A percentile compares a stretch with the other conserved stretches of the same genome.
Evolutionary conservation across 345 rosid species (phyloP).

Genomic region (Syzygium aqueum): DNA sequence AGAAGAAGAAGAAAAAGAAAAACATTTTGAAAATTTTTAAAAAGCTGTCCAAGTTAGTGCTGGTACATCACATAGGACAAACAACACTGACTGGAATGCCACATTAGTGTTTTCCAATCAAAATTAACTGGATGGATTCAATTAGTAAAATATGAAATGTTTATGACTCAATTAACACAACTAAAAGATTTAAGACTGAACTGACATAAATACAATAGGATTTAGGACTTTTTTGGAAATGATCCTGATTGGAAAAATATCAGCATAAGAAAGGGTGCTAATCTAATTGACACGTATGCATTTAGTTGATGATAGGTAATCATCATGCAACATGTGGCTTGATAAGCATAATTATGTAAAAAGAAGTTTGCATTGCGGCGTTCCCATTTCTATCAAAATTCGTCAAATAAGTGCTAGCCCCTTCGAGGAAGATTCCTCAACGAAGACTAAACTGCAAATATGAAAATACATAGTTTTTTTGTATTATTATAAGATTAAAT

Average conservation of each 20-base stretch:
- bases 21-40: too few relatives aligned
- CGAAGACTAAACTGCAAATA: background rate
- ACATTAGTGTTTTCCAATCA: too few relatives aligned
- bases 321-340: background rate
- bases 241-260: background rate
- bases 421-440: background rate
- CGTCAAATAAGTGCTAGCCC: background rate
- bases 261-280: background rate
- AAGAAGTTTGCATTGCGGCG: background rate
- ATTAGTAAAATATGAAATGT: too few relatives aligned
- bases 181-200: too few relatives aligned
- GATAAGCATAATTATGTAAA: background rate
- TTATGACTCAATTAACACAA: too few relatives aligned
- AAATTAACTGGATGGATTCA: too few relatives aligned
- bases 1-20: too few relatives aligned
- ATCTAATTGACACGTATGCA: background rate
- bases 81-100: too few relatives aligned
- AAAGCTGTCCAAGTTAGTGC: too few relatives aligned
- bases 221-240: too few relatives aligned
- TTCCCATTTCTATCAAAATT: background rate
- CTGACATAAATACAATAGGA: too few relatives aligned
- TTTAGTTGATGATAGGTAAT: background rate
- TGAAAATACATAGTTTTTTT: background rate
- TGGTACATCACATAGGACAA: too few relatives aligned
- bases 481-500: background rate